Base-by-base conservation (phyloP, 2,329 filamentous ascomycete genomes). In the Trichophyton verrucosum region DNA sequence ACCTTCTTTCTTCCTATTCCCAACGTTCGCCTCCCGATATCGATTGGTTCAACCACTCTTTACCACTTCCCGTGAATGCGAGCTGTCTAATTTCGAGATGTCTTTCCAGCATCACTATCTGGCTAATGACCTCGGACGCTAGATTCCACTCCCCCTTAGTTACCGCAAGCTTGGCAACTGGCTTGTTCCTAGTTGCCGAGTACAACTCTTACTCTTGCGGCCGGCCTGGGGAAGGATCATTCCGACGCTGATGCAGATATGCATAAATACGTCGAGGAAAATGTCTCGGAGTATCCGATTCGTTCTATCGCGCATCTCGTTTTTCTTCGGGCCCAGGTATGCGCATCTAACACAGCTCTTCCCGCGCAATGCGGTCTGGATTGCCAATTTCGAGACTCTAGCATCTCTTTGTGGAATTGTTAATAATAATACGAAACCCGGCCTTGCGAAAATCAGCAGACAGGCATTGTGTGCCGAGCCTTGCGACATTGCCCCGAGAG, bases 371-470 rank as follows among this genome's bases (percentile, higher is more conserved):
- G 49, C 49, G 27, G 49, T 20, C 49, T 55, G 49, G 49, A 55
- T 55, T 55, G n/a, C 33, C 24, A 27, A 55, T 55, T n/a, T 33
- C 49, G n/a, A 55, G 49, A 36, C 13, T 53, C 22, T 55, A 27
- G 49, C 49, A 55, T 55, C 49, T 55, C 49, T 55, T 55, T 55
- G 24, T 55, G 49, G 49, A 36, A 55, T 55, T 55, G 24, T 55
- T 36, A 55, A 33, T 11, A 55, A 33, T 55, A 55, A 55, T 55
- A 36, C 30, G 49, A 33, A 7, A 55, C 49, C 49, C 36, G 49
- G 24, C 49, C 30, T 44, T n/a, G 49, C 49, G 49, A 55, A 27
- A 33, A 33, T 36, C 24, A 33, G n/a, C n/a, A n/a, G 24, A 36
- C 49, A 55, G 49, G 49, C 49, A 55, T 55, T 55, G 49, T 55